These are phyloP conservation scores for Grosmannia clavigera DNA, from an alignment of 2,329 filamentous ascomycete genomes.

Conservation along the genomic window DNA sequence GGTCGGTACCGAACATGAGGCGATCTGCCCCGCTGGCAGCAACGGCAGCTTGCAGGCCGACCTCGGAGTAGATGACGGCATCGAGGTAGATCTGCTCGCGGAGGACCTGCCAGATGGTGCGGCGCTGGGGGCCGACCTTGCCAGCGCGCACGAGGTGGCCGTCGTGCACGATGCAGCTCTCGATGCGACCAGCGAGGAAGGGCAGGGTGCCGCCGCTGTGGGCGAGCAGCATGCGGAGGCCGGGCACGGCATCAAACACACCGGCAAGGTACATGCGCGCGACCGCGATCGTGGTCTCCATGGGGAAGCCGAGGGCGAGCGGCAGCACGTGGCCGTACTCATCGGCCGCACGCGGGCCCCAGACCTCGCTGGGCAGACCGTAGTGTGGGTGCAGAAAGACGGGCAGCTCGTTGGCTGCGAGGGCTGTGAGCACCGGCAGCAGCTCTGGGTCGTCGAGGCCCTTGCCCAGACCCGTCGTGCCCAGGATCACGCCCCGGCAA, in stretches of 20 bases:
- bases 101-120: constrained; percentile 44
- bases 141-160: constrained; percentile 57
- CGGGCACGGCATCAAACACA: constrained; percentile 64
- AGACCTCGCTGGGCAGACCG: constrained; percentile 68
- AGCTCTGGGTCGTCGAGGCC: constrained; percentile 69
- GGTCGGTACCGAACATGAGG: constrained; percentile 71
- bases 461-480: constrained; percentile 63
- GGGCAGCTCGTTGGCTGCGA: constrained; percentile 52
- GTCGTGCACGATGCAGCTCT: constrained; percentile 78
- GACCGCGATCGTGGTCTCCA: constrained; percentile 87
- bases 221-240: constrained; percentile 64
- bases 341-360: constrained; percentile 48
- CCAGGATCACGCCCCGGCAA: constrained; percentile 78
- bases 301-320: constrained; percentile 73
- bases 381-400: constrained; percentile 91
- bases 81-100: constrained; percentile 74
- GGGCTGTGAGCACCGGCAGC: constrained; percentile 56
- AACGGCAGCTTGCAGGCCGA: constrained; percentile 59
- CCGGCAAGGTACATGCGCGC: constrained; percentile 78
- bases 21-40: constrained; percentile 52
- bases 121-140: constrained; percentile 30
- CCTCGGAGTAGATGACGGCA: constrained; percentile 70
- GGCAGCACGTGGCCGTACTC: constrained; percentile 83
- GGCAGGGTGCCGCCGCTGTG: constrained; percentile 84
- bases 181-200: constrained; percentile 77